phyloP scores from a whole-genome alignment of 345 rosid genomes.

The Lumnitzera racemosa region DNA sequence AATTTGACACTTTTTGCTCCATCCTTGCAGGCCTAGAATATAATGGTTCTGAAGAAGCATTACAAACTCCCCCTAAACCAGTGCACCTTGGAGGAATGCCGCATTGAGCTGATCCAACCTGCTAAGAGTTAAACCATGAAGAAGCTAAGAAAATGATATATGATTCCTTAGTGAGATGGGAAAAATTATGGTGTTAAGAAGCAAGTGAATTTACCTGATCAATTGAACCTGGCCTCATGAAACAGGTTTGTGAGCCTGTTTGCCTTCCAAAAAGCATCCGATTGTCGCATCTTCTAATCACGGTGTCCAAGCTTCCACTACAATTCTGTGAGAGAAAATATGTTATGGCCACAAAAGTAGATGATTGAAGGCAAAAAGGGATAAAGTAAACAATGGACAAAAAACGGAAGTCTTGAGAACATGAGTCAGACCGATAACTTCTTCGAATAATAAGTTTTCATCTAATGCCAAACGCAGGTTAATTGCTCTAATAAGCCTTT shows the following conservation, averaged over 20 bases:
- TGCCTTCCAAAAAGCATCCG: conserved; percentile 59
- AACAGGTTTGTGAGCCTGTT: conserved; percentile 51
- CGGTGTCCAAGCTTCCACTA: conserved; percentile 56
- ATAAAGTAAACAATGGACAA: too few species aligned
- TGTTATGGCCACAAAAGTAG: too few species aligned
- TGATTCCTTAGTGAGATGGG: neutral
- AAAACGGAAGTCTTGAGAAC: neutral
- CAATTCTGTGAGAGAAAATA: conserved; percentile 46
- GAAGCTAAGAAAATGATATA: neutral
- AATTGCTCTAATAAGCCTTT: too few species aligned
- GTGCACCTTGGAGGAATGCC: conserved; percentile 9
- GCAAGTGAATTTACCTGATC: conserved; percentile 31
- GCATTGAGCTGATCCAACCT: conserved; percentile 17
- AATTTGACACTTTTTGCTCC: conserved; percentile 13
- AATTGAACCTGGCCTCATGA: conserved; percentile 59
- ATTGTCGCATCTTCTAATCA: conserved; percentile 44
- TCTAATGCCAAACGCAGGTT: too few species aligned
- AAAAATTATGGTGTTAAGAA: neutral
- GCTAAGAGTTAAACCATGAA: conserved; percentile 3
- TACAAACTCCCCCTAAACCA: conserved; percentile 8
- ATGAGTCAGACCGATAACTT: too few species aligned
- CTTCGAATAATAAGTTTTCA: too few species aligned
- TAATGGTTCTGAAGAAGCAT: conserved; percentile 27
- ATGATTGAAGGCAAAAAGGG: too few species aligned
- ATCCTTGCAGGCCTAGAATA: conserved; percentile 41